phyloP scores from a whole-genome alignment of 2,329 filamentous ascomycete species.

The Paraphoma sp. region DNA sequence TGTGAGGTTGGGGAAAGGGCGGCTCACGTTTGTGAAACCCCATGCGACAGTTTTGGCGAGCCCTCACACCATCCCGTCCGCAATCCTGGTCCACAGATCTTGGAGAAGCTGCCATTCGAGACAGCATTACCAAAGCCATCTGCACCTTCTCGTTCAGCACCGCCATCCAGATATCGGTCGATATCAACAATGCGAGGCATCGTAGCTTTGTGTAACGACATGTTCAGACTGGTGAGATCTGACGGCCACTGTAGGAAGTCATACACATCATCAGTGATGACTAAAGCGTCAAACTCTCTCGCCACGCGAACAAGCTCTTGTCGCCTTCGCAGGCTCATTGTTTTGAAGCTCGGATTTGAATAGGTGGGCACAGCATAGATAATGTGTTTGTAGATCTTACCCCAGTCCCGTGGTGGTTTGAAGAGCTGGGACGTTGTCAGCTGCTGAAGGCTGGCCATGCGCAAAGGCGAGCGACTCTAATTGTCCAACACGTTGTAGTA shows the following conservation, averaged over 20 bases:
- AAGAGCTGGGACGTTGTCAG: constrained; percentile 48
- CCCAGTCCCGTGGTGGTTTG: constrained; percentile 65
- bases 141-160: constrained; percentile 52
- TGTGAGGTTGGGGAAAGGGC: background rate
- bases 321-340: constrained; percentile 75
- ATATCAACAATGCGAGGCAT: constrained; percentile 80
- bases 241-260: constrained; percentile 84
- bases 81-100: constrained; percentile 81
- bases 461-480: too few relatives aligned
- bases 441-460: background rate
- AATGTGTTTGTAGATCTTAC: constrained; percentile 84
- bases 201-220: constrained; percentile 49
- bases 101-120: constrained; percentile 90
- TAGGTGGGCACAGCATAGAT: constrained; percentile 91
- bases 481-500: too few relatives aligned
- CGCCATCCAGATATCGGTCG: constrained; percentile 71
- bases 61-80: constrained; percentile 90
- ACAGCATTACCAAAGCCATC: constrained; percentile 79
- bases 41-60: constrained; percentile 65
- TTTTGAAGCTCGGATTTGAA: constrained; percentile 85
- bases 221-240: constrained; percentile 30
- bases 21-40: constrained; percentile 64
- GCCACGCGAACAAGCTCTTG: constrained; percentile 76
- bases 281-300: constrained; percentile 77
- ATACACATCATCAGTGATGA: constrained; percentile 92